Evolutionary conservation across 768 basidiomycete genomes (phyloP).

Genomic region (Erythrobasidium yunnanense): DNA sequence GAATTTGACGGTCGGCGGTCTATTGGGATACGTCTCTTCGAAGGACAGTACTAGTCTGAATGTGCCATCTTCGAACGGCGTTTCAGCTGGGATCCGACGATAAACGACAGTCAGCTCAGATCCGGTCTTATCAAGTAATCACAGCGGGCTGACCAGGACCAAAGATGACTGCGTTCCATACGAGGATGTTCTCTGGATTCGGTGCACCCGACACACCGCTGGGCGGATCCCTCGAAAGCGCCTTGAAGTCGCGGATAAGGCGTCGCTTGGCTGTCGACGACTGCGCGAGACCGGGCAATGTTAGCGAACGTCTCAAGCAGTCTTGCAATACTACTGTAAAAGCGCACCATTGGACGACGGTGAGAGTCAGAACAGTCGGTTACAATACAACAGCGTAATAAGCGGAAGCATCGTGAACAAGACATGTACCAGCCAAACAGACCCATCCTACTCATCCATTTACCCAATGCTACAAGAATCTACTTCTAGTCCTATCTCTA

Average conservation of each 20-base stretch:
- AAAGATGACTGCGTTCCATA: slow-evolving; percentile 99
- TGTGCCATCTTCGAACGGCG: slow-evolving; percentile 97
- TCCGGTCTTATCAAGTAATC: too few relatives aligned
- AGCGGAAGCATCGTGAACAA: too few relatives aligned
- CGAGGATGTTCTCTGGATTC: slow-evolving; percentile 96
- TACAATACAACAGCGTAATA: too few relatives aligned
- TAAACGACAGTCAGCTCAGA: background rate
- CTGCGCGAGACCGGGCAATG: slow-evolving; percentile 10
- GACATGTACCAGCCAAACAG: too few relatives aligned
- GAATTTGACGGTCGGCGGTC: slow-evolving; percentile 94
- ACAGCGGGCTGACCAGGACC: slow-evolving; percentile 60
- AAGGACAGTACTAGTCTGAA: slow-evolving; percentile 93
- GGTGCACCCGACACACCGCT: slow-evolving; percentile 94
- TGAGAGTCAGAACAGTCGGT: too few relatives aligned
- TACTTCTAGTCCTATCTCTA: background rate
- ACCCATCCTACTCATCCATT: too few relatives aligned
- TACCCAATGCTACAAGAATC: background rate
- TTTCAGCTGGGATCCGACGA: slow-evolving; percentile 60
- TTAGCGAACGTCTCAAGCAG: background rate
- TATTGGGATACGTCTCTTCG: slow-evolving; percentile 97
- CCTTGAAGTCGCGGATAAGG: slow-evolving; percentile 95
- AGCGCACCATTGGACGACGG: background rate
- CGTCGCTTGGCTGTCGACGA: slow-evolving; percentile 56
- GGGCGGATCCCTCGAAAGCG: slow-evolving; percentile 85
- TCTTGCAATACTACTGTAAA: background rate